A percentile compares a stretch with the other conserved stretches of the same genome.
phyloP scores from a whole-genome alignment of 1,284 basidiomycete genomes.

The Trametes pubescens region DNA sequence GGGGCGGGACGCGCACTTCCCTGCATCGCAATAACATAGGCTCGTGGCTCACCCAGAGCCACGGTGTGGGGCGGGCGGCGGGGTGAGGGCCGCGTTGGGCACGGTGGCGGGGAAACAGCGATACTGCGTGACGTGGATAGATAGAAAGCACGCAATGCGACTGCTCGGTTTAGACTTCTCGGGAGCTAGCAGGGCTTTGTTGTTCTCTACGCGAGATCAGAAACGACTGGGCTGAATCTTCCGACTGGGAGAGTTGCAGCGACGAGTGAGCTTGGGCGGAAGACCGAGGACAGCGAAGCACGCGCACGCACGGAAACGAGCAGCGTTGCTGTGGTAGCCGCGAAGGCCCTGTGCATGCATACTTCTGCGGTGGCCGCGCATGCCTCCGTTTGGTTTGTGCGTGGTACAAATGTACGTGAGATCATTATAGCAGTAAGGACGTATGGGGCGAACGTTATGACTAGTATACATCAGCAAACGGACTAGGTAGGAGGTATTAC shows the following conservation, averaged over 20 bases:
- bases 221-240: not conserved
- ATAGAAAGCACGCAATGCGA: not conserved
- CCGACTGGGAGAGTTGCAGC: not conserved
- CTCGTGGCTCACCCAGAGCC: constrained; percentile 35
- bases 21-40: constrained; percentile 49
- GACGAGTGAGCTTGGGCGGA: not conserved
- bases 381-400: too few species aligned
- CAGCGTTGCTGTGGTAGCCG: not conserved
- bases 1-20: constrained; percentile 39
- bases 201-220: not conserved
- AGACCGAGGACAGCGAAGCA: not conserved
- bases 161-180: not conserved
- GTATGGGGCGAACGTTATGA: too few species aligned
- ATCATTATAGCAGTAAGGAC: not conserved
- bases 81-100: too few species aligned
- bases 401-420: too few species aligned
- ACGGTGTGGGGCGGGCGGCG: constrained; percentile 6
- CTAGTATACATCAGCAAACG: not conserved
- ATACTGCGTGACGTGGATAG: not conserved
- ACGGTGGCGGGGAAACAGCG: not conserved
- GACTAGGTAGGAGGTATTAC: not conserved
- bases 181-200: not conserved
- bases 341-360: too few species aligned
- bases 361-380: too few species aligned
- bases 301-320: not conserved